Percentiles rank a stretch among this genome's conserved stretches.
These are phyloP conservation scores for Plasmodium gaboni DNA, from an alignment of 169 alveolate species.

Conservation along the genomic window DNA sequence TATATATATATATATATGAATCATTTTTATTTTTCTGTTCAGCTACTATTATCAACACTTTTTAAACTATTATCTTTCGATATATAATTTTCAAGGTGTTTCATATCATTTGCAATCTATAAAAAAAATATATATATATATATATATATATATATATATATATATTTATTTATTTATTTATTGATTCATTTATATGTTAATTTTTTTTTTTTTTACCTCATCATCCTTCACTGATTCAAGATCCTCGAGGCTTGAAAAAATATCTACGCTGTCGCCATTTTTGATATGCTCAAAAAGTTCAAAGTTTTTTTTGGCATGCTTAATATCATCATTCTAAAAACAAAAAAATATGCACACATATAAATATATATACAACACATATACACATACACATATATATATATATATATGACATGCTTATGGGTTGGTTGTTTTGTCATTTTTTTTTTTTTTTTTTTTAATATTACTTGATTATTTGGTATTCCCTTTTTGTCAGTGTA, in stretches of 20 bases:
- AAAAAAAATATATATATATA: not conserved
- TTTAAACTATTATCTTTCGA: slow-evolving; percentile 28
- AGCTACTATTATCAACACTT: slow-evolving; percentile 28
- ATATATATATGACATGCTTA: too few species aligned
- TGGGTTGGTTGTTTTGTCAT: too few species aligned
- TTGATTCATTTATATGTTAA: not conserved
- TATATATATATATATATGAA: too few species aligned
- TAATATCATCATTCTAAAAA: slow-evolving; percentile 26
- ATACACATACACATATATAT: too few species aligned
- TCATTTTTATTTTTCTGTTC: not conserved
- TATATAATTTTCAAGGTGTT: not conserved
- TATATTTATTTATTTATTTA: not conserved
- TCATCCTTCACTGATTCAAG: slow-evolving; percentile 18
- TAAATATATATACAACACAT: too few species aligned
- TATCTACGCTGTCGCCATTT: slow-evolving; percentile 69
- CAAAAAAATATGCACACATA: not conserved
- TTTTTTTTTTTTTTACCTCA: not conserved
- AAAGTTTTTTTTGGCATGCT: slow-evolving; percentile 20
- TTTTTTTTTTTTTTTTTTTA: slow-evolving; percentile 2
- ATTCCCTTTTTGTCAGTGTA: slow-evolving; percentile 60
- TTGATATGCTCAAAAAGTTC: slow-evolving; percentile 37
- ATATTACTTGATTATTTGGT: slow-evolving; percentile 33
- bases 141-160: not conserved
- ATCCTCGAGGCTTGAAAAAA: slow-evolving; percentile 62
- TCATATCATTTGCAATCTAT: slow-evolving; percentile 8